Conservation (phyloP, 1,284 basidiomycete genomes). For the Coriolopsis trogii region DNA sequence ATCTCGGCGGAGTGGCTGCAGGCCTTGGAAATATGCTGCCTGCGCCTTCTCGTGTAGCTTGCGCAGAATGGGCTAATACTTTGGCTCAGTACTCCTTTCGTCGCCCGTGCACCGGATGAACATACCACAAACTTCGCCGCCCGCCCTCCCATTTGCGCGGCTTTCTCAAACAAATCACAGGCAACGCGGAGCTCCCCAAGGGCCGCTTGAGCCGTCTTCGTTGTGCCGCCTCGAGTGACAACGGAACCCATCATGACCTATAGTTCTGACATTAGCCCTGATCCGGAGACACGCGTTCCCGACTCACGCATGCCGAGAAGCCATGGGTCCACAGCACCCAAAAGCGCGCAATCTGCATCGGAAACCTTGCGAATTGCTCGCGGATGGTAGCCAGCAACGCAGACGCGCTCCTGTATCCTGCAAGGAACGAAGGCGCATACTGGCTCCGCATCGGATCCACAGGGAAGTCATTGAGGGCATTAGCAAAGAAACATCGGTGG, state of each 20-base stretch:
- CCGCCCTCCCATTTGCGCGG: constrained; percentile 60
- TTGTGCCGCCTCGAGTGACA: constrained; percentile 64
- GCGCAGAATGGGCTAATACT: constrained; percentile 58
- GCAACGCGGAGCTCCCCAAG: constrained; percentile 61
- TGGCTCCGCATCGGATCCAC: constrained; percentile 58
- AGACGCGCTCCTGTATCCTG: constrained; percentile 70
- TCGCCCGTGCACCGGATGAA: not conserved
- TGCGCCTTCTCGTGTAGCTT: constrained; percentile 66
- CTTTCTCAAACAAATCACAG: constrained; percentile 62
- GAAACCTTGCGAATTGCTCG: constrained; percentile 44
- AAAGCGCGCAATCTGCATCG: constrained; percentile 49
- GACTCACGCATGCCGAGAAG: constrained; percentile 61
- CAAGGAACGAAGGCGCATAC: constrained; percentile 68
- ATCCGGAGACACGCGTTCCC: not conserved
- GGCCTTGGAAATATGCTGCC: constrained; percentile 49
- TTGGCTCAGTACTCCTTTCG: not conserved
- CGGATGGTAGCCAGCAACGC: constrained; percentile 52
- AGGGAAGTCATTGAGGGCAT: constrained; percentile 61
- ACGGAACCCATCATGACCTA: constrained; percentile 74
- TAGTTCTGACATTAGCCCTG: not conserved
- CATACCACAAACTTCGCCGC: constrained; percentile 68
- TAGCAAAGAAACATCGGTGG: constrained; percentile 68
- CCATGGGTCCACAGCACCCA: constrained; percentile 63
- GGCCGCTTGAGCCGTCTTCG: constrained; percentile 68
- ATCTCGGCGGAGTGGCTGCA: constrained; percentile 47